phyloP scores from a whole-genome alignment of 805 yeast genomes.

The Jamesozyma piceae region DNA sequence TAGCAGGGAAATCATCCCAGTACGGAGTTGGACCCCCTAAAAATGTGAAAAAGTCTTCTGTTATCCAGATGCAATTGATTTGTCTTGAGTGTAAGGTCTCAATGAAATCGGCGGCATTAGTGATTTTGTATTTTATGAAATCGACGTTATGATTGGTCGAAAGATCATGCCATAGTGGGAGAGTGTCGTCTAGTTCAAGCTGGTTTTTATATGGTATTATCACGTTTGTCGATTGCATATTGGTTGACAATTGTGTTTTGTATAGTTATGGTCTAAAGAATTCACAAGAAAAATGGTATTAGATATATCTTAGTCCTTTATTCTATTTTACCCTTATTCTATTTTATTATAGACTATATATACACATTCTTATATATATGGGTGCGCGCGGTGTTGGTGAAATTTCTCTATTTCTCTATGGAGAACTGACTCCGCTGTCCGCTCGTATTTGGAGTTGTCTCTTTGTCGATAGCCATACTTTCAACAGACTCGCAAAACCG shows the following conservation, averaged over 20 bases:
- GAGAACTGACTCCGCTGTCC: background rate
- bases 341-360: background rate
- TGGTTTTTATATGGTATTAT: constrained; percentile 27
- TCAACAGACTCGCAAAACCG: background rate
- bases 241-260: no score
- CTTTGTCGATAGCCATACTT: constrained; percentile 1
- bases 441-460: no score
- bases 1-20: constrained; percentile 38
- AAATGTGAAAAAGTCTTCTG: constrained; percentile 41
- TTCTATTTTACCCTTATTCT: background rate
- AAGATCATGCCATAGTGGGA: constrained; percentile 41
- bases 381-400: no score
- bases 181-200: constrained; percentile 39
- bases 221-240: constrained; percentile 9
- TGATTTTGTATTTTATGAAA: constrained; percentile 33
- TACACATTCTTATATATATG: background rate
- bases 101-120: constrained; percentile 36
- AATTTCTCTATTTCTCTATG: no score
- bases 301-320: no score
- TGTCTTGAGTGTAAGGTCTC: constrained; percentile 34
- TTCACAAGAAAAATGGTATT: no score
- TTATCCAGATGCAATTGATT: constrained; percentile 45
- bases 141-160: constrained; percentile 28
- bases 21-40: constrained; percentile 39
- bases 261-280: no score